Evolutionary conservation across 768 basidiomycete species (phyloP).

Genomic region (Auricularia cornea): DNA sequence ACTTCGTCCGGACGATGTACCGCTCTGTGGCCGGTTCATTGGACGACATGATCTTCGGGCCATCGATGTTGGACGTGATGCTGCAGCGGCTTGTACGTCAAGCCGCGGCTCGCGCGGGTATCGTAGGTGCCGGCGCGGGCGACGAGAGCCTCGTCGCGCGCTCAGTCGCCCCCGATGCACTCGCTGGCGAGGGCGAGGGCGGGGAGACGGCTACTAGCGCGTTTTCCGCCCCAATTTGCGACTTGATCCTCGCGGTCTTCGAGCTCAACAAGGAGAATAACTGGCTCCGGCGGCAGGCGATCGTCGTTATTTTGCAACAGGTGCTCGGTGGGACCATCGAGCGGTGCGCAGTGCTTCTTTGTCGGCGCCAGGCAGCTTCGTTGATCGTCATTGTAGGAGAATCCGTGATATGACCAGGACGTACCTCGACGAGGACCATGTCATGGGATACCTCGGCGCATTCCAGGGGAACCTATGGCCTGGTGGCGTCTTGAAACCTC

Average conservation of each 20-base stretch:
- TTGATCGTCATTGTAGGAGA: conserved; percentile 46
- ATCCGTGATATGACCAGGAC: conserved; percentile 68
- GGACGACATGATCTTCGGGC: conserved; percentile 95
- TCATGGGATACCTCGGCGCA: conserved; percentile 55
- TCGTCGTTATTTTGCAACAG: conserved; percentile 93
- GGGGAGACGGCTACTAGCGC: conserved; percentile 84
- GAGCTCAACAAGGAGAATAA: conserved; percentile 94
- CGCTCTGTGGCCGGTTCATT: conserved; percentile 89
- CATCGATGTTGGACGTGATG: conserved; percentile 92
- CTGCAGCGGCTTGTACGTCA: conserved; percentile 84
- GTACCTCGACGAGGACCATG: conserved; percentile 56
- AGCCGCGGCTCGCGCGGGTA: conserved; percentile 81
- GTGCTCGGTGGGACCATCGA: conserved; percentile 94
- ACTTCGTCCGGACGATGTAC: conserved; percentile 77
- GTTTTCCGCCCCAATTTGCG: conserved; percentile 91
- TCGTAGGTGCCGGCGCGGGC: conserved; percentile 66
- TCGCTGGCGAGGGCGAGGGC: conserved; percentile 53
- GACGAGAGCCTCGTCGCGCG: conserved; percentile 82
- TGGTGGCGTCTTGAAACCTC: conserved; percentile 61
- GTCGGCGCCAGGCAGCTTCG: not conserved
- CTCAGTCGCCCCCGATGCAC: conserved; percentile 46
- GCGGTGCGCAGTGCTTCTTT: conserved; percentile 43
- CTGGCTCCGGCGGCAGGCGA: conserved; percentile 91
- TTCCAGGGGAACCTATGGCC: conserved; percentile 81
- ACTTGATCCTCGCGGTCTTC: conserved; percentile 86